A percentile compares a stretch with the other conserved stretches of the same genome.
Evolutionary conservation across 768 basidiomycete species (phyloP).

Genomic region (Cystofilobasidium macerans): DNA sequence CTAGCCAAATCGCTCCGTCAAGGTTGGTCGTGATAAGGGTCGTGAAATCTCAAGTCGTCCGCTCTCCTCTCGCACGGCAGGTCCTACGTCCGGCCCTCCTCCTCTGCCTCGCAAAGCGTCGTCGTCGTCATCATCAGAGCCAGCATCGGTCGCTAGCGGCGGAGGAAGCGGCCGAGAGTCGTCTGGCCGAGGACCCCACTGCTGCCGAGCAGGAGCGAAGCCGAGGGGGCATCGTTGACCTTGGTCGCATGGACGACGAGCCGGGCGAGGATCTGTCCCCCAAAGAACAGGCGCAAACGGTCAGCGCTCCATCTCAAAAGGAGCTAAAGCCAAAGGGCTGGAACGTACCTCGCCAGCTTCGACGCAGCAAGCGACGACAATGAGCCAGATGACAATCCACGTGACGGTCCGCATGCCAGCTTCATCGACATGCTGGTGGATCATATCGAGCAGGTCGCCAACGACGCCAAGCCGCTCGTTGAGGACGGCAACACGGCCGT

Average conservation of each 20-base stretch:
- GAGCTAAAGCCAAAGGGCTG: not conserved
- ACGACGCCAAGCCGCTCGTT: conserved; percentile 81
- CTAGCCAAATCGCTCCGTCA: too few relatives aligned
- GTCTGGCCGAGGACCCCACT: too few relatives aligned
- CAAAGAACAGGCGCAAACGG: not conserved
- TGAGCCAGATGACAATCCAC: conserved; percentile 62
- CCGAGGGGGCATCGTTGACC: not conserved
- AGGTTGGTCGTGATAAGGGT: too few relatives aligned
- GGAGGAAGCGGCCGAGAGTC: too few relatives aligned
- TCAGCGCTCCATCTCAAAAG: not conserved
- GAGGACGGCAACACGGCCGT: conserved; percentile 63
- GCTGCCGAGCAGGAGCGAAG: too few relatives aligned
- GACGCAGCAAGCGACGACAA: conserved; percentile 63
- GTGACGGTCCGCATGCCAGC: conserved; percentile 43
- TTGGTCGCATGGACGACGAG: conserved; percentile 52
- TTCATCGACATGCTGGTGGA: conserved; percentile 86
- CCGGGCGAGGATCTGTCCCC: conserved; percentile 72
- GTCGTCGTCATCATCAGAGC: too few relatives aligned
- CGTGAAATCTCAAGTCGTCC: too few relatives aligned
- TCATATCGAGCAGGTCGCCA: conserved; percentile 81
- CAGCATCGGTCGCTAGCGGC: too few relatives aligned
- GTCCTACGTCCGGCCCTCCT: too few relatives aligned
- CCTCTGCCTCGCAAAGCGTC: too few relatives aligned
- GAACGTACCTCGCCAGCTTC: conserved; percentile 49
- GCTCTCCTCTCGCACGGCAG: too few relatives aligned